Evolutionary conservation across 345 rosid genomes (phyloP).

Genomic region (Eucalyptus curtisii): DNA sequence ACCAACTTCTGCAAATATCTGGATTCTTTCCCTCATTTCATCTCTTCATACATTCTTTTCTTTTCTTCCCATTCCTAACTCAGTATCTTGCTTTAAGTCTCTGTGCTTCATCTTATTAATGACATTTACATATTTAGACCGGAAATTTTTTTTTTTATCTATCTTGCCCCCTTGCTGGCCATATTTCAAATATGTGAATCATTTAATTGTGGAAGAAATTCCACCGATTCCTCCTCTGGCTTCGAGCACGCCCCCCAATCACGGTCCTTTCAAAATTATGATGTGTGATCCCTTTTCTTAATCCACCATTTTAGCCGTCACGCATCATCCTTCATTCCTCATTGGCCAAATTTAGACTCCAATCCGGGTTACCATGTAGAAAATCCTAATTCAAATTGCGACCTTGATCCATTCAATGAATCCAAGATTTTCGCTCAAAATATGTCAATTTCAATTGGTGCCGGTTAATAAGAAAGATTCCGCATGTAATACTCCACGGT

Average conservation of each 20-base stretch:
- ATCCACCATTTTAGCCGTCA: not conserved
- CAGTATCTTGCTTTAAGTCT: not conserved
- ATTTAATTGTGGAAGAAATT: not conserved
- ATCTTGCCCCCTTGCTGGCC: not conserved
- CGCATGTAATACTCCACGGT: not conserved
- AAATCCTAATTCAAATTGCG: not conserved
- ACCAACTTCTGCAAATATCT: not conserved
- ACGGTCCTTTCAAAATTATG: not conserved
- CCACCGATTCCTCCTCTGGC: not conserved
- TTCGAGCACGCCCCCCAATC: not conserved
- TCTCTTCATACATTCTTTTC: not conserved
- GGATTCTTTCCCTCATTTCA: not conserved
- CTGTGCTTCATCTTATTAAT: no score
- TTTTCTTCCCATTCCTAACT: not conserved
- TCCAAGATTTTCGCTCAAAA: not conserved
- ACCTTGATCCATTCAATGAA: not conserved
- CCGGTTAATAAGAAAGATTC: not conserved
- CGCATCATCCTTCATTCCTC: not conserved
- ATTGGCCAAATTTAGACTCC: not conserved
- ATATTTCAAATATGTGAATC: not conserved
- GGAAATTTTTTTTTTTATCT: not conserved
- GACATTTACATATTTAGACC: no score
- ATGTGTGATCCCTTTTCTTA: not conserved
- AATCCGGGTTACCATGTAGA: not conserved
- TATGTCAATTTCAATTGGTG: not conserved